Evolutionary conservation across 1,284 basidiomycete genomes (phyloP).

Genomic region (Austroboletus novae-zelandiae): DNA sequence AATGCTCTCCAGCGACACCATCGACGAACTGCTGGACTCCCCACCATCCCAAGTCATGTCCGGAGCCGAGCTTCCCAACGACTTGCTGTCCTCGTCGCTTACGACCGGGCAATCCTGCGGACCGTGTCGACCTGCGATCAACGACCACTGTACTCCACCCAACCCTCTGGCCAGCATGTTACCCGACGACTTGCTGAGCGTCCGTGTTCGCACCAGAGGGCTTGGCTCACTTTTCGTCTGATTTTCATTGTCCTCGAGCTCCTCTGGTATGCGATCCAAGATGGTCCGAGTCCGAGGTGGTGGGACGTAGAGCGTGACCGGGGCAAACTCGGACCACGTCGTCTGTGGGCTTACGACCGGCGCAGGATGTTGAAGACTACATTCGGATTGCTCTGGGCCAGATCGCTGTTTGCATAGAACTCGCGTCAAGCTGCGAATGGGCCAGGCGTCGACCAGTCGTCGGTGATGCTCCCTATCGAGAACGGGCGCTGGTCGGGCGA

Average conservation of each 20-base stretch:
- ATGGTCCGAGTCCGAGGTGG: constrained; percentile 13
- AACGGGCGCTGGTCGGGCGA: constrained; percentile 16
- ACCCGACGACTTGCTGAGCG: not conserved
- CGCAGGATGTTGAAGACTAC: not conserved
- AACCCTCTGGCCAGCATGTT: not conserved
- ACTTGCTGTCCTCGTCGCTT: constrained; percentile 22
- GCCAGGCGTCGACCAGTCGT: constrained; percentile 22
- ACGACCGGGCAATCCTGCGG: not conserved
- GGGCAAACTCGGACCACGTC: constrained; percentile 33
- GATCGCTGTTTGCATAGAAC: constrained; percentile 10
- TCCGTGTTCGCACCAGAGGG: not conserved
- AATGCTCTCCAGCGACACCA: constrained; percentile 25
- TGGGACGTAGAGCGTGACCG: constrained; percentile 17
- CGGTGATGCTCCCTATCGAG: constrained; percentile 14
- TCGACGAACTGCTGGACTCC: constrained; percentile 26
- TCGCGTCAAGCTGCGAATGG: constrained; percentile 19
- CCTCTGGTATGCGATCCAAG: constrained; percentile 30
- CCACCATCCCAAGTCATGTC: constrained; percentile 27
- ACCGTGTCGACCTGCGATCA: not conserved
- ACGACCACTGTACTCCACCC: not conserved
- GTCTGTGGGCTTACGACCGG: constrained; percentile 15
- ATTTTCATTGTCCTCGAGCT: constrained; percentile 26
- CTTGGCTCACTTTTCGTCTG: constrained; percentile 13
- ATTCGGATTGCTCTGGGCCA: constrained; percentile 3
- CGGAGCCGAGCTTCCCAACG: constrained; percentile 23